Evolutionary conservation across 805 yeast species (phyloP).

Genomic region (Ogataea nonfermentans): DNA sequence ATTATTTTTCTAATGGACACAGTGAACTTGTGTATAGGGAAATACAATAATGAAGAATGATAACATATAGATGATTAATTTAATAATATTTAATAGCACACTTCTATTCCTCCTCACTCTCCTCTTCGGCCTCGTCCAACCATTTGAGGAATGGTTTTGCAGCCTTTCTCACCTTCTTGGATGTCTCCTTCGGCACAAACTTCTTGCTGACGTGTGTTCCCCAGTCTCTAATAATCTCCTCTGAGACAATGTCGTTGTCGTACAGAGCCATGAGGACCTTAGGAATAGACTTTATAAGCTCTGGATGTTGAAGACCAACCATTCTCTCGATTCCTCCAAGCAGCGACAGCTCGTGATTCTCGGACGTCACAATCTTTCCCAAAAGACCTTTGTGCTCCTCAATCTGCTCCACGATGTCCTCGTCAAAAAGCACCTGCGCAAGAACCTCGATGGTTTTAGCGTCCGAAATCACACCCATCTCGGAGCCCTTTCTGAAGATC

Average conservation of each 20-base stretch:
- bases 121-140: conserved; percentile 92
- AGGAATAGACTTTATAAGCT: conserved; percentile 67
- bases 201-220: conserved; percentile 91
- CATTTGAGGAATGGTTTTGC: conserved; percentile 95
- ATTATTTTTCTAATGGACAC: conserved; percentile 13
- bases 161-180: conserved; percentile 92
- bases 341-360: conserved; percentile 79
- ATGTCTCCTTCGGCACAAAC: conserved; percentile 86
- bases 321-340: conserved; percentile 96
- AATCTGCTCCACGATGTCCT: conserved; percentile 69
- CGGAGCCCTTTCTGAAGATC: conserved; percentile 84
- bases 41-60: conserved; percentile 5
- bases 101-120: conserved; percentile 37
- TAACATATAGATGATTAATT: neutral
- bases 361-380: conserved; percentile 65
- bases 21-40: conserved; percentile 1
- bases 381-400: conserved; percentile 79
- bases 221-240: conserved; percentile 78
- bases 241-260: conserved; percentile 79
- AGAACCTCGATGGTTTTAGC: conserved; percentile 84
- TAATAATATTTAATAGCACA: neutral
- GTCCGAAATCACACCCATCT: conserved; percentile 66
- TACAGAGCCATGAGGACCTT: conserved; percentile 79
- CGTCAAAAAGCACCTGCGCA: conserved; percentile 85
- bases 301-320: conserved; percentile 76